Conservation (phyloP, 2,329 filamentous ascomycete species). For the Diaporthe sp. region DNA sequence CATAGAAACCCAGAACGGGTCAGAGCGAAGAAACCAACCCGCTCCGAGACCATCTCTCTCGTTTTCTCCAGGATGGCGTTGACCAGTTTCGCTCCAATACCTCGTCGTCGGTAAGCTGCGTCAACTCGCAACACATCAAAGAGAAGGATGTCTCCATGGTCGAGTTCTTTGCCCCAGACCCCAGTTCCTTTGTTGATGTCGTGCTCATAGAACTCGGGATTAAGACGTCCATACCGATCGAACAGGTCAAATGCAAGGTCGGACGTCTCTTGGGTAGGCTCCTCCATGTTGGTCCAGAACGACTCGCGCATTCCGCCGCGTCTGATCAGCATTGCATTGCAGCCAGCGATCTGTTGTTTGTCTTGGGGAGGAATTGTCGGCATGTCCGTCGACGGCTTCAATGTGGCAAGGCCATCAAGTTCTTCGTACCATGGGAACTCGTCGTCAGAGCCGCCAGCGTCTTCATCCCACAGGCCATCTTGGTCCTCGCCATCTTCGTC, state of each 20-base stretch:
- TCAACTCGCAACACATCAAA: slow-evolving; percentile 38
- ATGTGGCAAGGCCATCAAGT: background rate
- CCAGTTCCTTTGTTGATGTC: slow-evolving; percentile 41
- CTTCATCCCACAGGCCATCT: too few relatives aligned
- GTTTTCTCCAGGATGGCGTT: slow-evolving; percentile 43
- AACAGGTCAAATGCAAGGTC: slow-evolving; percentile 49
- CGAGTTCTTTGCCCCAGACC: slow-evolving; percentile 43
- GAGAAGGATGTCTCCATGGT: slow-evolving; percentile 42
- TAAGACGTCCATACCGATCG: slow-evolving; percentile 50
- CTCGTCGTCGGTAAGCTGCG: slow-evolving; percentile 38
- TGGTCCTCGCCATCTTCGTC: background rate
- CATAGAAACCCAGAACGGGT: slow-evolving; percentile 32
- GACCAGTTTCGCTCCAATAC: slow-evolving; percentile 45
- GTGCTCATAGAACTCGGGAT: slow-evolving; percentile 44
- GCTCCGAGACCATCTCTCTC: slow-evolving; percentile 21
- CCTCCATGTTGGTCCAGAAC: slow-evolving; percentile 49
- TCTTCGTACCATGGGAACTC: slow-evolving; percentile 6
- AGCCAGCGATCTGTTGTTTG: background rate
- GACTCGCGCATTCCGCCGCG: slow-evolving; percentile 14
- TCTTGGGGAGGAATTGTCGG: background rate
- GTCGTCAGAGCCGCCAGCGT: background rate
- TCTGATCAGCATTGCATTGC: slow-evolving; percentile 31
- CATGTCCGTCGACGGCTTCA: background rate
- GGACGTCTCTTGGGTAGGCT: background rate
- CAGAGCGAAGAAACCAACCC: slow-evolving; percentile 37